phyloP scores from a whole-genome alignment of 257 asterid genomes.

The Plantago ovata region DNA sequence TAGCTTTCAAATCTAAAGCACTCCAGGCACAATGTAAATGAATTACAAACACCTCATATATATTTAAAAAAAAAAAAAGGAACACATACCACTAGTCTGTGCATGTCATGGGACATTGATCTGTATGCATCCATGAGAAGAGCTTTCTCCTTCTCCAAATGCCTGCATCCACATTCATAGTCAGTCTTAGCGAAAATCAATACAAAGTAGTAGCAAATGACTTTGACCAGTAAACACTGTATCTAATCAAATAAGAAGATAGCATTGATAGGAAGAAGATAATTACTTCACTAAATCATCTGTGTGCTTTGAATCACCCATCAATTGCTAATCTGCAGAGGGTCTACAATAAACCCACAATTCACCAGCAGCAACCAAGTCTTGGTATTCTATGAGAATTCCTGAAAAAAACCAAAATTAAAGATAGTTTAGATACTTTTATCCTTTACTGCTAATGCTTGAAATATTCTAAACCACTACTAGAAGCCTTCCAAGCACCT shows the following conservation, averaged over 20 bases:
- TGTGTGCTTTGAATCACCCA: slow-evolving; percentile 11
- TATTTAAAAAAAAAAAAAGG: background rate
- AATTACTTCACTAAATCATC: slow-evolving; percentile 2
- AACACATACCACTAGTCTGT: slow-evolving; percentile 58
- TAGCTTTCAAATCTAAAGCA: background rate
- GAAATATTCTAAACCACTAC: background rate
- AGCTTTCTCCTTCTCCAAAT: slow-evolving; percentile 74
- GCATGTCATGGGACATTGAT: slow-evolving; percentile 77
- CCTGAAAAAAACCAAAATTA: background rate
- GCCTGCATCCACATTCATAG: slow-evolving; percentile 39
- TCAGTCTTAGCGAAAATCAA: background rate
- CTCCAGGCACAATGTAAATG: background rate
- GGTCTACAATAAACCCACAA: background rate
- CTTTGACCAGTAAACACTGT: background rate
- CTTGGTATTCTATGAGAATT: background rate
- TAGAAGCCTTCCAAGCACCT: no score
- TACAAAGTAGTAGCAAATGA: no score
- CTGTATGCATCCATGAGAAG: slow-evolving; percentile 58
- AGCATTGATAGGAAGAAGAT: background rate
- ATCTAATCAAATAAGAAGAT: background rate
- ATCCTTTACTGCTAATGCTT: background rate
- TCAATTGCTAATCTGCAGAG: background rate
- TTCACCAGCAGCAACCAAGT: background rate
- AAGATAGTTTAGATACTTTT: background rate
- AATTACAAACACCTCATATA: background rate